Conservation (phyloP, 2,329 filamentous ascomycete species). For the Ceratocystiopsis minuta region DNA sequence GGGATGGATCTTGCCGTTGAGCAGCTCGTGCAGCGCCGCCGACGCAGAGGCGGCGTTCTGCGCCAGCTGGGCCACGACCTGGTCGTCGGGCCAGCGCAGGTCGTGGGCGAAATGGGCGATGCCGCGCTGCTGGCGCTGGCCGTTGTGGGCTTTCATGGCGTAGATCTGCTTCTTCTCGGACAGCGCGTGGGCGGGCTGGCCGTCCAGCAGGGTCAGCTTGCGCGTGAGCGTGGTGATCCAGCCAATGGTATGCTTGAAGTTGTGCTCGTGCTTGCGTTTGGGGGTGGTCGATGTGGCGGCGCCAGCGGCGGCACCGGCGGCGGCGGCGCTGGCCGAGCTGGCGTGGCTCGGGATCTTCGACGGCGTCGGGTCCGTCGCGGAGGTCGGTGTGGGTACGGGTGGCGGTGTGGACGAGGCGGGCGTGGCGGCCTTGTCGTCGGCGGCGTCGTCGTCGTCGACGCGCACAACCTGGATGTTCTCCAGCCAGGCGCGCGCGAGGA, state of each 20-base stretch:
- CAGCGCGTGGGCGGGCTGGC: conserved; percentile 7
- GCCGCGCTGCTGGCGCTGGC: conserved; percentile 40
- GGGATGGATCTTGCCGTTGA: conserved; percentile 21
- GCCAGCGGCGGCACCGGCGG: too few relatives aligned
- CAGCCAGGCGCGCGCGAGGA: conserved; percentile 48
- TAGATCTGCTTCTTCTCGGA: conserved; percentile 20
- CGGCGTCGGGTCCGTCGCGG: conserved; percentile 1
- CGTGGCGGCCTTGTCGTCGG: not conserved
- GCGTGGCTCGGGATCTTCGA: not conserved
- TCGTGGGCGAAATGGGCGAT: conserved; percentile 45
- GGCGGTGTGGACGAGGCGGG: not conserved
- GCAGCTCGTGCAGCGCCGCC: conserved; percentile 11
- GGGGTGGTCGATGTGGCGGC: too few relatives aligned
- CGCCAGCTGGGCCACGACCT: conserved; percentile 17
- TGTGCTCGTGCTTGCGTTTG: conserved; percentile 8
- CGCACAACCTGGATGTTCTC: conserved; percentile 40
- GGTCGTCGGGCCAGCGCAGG: conserved; percentile 41
- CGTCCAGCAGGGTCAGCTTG: conserved; percentile 26
- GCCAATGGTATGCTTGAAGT: conserved; percentile 18
- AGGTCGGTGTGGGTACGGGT: too few relatives aligned
- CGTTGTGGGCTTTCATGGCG: conserved; percentile 35
- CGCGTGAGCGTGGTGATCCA: conserved; percentile 43
- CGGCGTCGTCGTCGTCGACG: conserved; percentile 8
- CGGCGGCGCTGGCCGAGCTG: conserved; percentile 11
- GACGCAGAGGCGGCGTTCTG: conserved; percentile 16